phyloP scores from a whole-genome alignment of 371 early-diverging fungal genomes.

The Syncephalastrum monosporum region DNA sequence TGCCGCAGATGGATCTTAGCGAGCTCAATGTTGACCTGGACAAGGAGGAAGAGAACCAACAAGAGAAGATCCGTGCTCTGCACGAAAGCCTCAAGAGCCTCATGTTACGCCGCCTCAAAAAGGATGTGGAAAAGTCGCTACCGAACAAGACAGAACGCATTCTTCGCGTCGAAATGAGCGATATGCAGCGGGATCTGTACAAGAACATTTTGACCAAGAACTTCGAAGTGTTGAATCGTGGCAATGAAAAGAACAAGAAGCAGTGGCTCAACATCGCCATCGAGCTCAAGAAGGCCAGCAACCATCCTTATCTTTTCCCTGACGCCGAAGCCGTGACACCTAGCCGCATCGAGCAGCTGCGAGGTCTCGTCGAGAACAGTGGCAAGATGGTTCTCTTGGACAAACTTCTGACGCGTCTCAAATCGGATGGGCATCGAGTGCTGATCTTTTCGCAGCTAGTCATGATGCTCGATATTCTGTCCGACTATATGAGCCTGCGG shows the following conservation, averaged over 20 bases:
- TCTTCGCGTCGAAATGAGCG: conserved; percentile 90
- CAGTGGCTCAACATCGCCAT: conserved; percentile 94
- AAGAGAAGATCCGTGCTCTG: conserved; percentile 81
- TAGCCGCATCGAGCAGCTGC: conserved; percentile 70
- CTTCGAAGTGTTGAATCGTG: conserved; percentile 85
- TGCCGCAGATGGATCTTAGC: conserved; percentile 79
- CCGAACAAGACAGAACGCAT: conserved; percentile 95
- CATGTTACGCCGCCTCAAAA: conserved; percentile 95
- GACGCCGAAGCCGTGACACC: conserved; percentile 77
- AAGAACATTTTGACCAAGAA: conserved; percentile 92
- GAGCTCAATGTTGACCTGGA: conserved; percentile 59
- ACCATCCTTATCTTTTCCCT: conserved; percentile 97
- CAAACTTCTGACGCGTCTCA: conserved; percentile 84
- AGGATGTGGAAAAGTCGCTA: conserved; percentile 96
- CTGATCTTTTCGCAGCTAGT: conserved; percentile 97
- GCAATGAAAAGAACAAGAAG: conserved; percentile 80
- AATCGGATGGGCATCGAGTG: conserved; percentile 80
- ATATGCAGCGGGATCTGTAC: conserved; percentile 89
- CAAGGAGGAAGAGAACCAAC: conserved; percentile 65
- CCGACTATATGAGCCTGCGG: conserved; percentile 85
- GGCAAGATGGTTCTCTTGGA: conserved; percentile 97
- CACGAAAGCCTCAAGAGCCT: conserved; percentile 83
- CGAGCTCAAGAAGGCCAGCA: conserved; percentile 98
- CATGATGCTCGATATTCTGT: conserved; percentile 91
- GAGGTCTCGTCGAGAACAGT: conserved; percentile 82